Evolutionary conservation across 805 yeast species (phyloP).

Genomic region (Saturnispora dispora): DNA sequence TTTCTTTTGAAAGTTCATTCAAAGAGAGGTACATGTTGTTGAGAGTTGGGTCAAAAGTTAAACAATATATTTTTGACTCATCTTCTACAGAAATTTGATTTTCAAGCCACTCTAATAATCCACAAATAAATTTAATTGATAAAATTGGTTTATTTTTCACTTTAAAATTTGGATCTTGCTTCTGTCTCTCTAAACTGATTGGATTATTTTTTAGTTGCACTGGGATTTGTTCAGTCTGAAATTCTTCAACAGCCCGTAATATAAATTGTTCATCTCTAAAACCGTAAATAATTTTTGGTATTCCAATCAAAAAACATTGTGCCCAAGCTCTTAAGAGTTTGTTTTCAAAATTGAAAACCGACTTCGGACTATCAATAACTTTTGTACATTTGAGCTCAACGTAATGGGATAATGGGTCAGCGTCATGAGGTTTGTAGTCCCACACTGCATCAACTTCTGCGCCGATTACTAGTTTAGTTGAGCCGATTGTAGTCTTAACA

Average conservation of each 20-base stretch:
- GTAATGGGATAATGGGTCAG: constrained; percentile 58
- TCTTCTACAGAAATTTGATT: constrained; percentile 42
- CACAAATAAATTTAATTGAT: constrained; percentile 80
- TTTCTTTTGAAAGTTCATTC: constrained; percentile 33
- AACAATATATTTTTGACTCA: constrained; percentile 42
- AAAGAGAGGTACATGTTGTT: constrained; percentile 43
- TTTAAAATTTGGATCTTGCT: constrained; percentile 31
- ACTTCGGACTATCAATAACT: constrained; percentile 44
- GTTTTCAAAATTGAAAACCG: constrained; percentile 59
- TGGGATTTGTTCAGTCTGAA: constrained; percentile 72
- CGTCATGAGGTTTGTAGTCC: constrained; percentile 56
- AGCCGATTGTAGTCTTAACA: constrained; percentile 81
- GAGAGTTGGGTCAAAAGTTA: constrained; percentile 44
- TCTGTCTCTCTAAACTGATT: constrained; percentile 20
- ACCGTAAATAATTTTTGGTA: constrained; percentile 75
- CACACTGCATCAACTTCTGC: constrained; percentile 91
- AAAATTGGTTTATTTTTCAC: constrained; percentile 58
- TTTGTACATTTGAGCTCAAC: constrained; percentile 74
- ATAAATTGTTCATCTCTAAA: constrained; percentile 67
- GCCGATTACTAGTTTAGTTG: constrained; percentile 55
- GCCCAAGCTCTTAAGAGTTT: constrained; percentile 84
- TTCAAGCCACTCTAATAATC: constrained; percentile 69
- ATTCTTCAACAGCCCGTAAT: constrained; percentile 66
- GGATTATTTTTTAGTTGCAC: constrained; percentile 47
- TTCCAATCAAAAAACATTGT: constrained; percentile 82